Conservation (phyloP, 768 basidiomycete genomes). For the Boletus subparvulus region DNA sequence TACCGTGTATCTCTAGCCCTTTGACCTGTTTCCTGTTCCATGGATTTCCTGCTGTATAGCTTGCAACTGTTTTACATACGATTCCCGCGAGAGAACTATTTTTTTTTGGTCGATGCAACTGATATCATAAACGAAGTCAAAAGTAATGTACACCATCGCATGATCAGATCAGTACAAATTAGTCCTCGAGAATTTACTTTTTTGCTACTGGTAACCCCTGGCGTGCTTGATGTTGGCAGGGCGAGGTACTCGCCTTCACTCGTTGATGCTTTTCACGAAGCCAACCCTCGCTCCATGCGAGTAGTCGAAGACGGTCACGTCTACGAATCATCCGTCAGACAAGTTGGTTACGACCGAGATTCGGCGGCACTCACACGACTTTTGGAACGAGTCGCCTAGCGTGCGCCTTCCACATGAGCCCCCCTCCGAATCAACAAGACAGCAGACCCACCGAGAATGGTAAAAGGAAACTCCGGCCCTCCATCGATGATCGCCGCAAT, state of each 20-base stretch:
- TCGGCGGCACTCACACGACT: slow-evolving; percentile 50
- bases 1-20: slow-evolving; percentile 4
- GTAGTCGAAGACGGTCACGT: slow-evolving; percentile 64
- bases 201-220: too few relatives aligned
- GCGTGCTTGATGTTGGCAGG: too few relatives aligned
- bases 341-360: not conserved
- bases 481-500: slow-evolving; percentile 55
- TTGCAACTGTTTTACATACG: not conserved
- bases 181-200: not conserved
- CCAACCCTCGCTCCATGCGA: slow-evolving; percentile 53
- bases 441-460: slow-evolving; percentile 20
- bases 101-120: not conserved
- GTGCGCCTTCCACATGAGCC: not conserved
- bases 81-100: not conserved
- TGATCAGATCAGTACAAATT: not conserved
- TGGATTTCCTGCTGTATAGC: slow-evolving; percentile 1
- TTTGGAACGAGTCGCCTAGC: slow-evolving; percentile 59
- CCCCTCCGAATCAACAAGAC: too few relatives aligned
- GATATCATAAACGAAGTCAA: not conserved
- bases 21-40: slow-evolving; percentile 2
- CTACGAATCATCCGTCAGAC: slow-evolving; percentile 31
- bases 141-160: not conserved
- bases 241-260: not conserved
- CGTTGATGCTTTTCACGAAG: slow-evolving; percentile 53
- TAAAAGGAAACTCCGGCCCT: slow-evolving; percentile 1